Evolutionary conservation across 1,139 yeast species (phyloP).

Genomic region (Yamadazyma trypodendri): DNA sequence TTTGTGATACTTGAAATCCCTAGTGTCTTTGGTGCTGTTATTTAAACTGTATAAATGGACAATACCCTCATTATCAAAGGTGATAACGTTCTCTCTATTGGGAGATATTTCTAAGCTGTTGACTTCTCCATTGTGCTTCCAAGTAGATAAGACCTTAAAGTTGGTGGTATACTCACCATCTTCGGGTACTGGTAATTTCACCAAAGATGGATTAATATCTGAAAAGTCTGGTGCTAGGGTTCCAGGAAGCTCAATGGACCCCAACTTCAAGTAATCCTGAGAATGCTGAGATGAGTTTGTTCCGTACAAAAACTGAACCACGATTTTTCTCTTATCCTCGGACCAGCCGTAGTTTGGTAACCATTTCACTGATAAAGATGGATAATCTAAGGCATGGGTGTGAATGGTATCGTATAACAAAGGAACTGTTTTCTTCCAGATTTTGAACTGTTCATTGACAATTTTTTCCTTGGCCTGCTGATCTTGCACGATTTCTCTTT

Average conservation of each 20-base stretch:
- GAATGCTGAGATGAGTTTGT: constrained; percentile 42
- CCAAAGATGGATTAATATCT: constrained; percentile 17
- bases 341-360: constrained; percentile 36
- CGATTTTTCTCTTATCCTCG: constrained; percentile 34
- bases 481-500: constrained; percentile 33
- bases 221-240: constrained; percentile 42
- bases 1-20: constrained; percentile 56
- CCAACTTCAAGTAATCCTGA: constrained; percentile 46
- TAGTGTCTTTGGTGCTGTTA: constrained; percentile 19
- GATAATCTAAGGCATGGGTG: constrained; percentile 65
- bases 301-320: constrained; percentile 47
- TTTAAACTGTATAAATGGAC: constrained; percentile 41
- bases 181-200: constrained; percentile 24
- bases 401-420: constrained; percentile 77
- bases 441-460: constrained; percentile 72
- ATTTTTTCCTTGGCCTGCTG: constrained; percentile 52
- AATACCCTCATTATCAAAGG: constrained; percentile 52
- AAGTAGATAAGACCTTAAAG: constrained; percentile 38
- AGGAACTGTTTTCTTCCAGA: constrained; percentile 96
- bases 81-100: constrained; percentile 38
- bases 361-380: constrained; percentile 54
- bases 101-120: constrained; percentile 44
- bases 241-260: constrained; percentile 49
- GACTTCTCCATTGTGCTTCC: constrained; percentile 58
- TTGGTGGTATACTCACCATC: constrained; percentile 16